Evolutionary conservation across 345 rosid genomes (phyloP), one percentile per base, ranked within the genome.

Genomic region (Clausena lansium): DNA sequence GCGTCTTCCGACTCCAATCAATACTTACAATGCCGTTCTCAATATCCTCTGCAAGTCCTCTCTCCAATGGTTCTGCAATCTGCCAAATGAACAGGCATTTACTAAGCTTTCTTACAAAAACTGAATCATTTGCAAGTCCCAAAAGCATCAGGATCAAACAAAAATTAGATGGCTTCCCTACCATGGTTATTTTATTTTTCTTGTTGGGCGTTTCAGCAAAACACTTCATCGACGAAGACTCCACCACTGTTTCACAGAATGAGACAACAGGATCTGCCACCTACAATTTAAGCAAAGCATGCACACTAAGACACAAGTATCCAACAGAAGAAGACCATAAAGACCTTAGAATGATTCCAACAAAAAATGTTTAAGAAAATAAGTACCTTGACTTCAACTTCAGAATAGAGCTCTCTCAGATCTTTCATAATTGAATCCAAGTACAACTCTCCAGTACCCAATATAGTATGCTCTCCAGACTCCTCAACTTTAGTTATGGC

Each of bases 221-320:
- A 84, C 98, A 95, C 80, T 94, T 91, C 98, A 96, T 92, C 30
- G 99, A 92, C 8, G 98, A 96, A 70, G 99, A 90, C 82, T 96
- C 99, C 79, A 94, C 99, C 82, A 92, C 99, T 47, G 99, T 96
- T 85, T 96, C 98, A 81, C 98, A 92, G 87, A 96, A 96, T 59
- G 98, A 94, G 80, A 96, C 99, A 33, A 96, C 99, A 15, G 99
- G 98, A 77, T 96, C 98, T 27, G 98, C 99, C 27, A 94, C 99
- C 99, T 96, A 82, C 55, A 81, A 52, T 73, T 69, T 67, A 45
- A 67, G 76, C 70, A 60, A 74, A 61, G 81, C 71, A 75, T n/a
- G 39, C 27, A 54, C 32, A 69, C 36, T 69, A 78, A 50, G 1
- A 57, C 60, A 47, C 41, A 28, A 64, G 28, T 50, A 19, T 13